Conservation (phyloP, 1,139 yeast genomes). For the Lodderomyces elongisporus region DNA sequence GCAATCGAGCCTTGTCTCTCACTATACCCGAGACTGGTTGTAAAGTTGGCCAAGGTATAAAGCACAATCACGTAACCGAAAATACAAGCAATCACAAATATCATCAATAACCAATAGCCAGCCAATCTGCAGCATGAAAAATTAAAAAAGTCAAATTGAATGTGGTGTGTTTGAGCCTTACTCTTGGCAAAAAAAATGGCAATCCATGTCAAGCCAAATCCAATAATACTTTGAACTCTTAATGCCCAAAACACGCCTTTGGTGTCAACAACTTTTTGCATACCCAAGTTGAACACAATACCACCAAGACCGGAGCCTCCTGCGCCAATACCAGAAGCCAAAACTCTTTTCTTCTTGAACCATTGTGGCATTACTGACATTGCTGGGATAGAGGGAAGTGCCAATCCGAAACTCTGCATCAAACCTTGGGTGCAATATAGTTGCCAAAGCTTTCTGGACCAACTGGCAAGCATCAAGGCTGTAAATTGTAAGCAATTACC, state of each 20-base stretch:
- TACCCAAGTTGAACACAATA: conserved; percentile 38
- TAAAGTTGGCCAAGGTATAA: conserved; percentile 42
- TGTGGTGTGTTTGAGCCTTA: conserved; percentile 17
- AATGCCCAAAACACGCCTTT: conserved; percentile 32
- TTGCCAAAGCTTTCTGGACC: conserved; percentile 46
- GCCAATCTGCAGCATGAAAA: conserved; percentile 20
- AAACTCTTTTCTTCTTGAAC: conserved; percentile 49
- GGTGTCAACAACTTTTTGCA: conserved; percentile 29
- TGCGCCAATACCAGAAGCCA: conserved; percentile 54
- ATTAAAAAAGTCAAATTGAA: conserved; percentile 35
- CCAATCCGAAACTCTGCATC: conserved; percentile 47
- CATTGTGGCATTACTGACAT: conserved; percentile 45
- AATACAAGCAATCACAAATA: conserved; percentile 36
- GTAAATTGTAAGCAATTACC: conserved; percentile 49
- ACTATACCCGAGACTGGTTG: conserved; percentile 41
- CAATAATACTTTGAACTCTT: conserved; percentile 32
- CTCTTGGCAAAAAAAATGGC: conserved; percentile 23
- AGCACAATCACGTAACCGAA: conserved; percentile 45
- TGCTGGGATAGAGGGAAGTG: conserved; percentile 40
- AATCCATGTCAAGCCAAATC: conserved; percentile 29
- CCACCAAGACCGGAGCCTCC: conserved; percentile 67
- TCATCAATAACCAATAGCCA: conserved; percentile 26
- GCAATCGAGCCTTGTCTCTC: conserved; percentile 38
- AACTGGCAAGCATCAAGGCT: conserved; percentile 52
- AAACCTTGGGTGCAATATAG: conserved; percentile 49